phyloP scores from a whole-genome alignment of 192 early-diverging fungal genomes.

The Jimgerdemannia flammicorona region DNA sequence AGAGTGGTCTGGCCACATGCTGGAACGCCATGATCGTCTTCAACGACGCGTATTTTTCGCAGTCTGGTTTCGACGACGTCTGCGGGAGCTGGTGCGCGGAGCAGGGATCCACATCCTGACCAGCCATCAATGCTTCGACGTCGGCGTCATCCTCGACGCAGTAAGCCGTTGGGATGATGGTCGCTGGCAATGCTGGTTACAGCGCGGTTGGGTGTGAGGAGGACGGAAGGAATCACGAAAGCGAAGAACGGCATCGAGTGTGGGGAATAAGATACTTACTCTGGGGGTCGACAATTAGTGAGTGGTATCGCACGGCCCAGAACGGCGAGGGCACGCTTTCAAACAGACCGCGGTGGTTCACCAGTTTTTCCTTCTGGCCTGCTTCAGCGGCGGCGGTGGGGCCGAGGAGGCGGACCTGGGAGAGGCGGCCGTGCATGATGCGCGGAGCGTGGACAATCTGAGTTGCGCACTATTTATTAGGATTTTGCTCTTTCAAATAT shows the following conservation, averaged over 20 bases:
- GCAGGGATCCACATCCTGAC: neutral
- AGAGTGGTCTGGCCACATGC: conserved; percentile 67
- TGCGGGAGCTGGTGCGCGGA: neutral
- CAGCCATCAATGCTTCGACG: conserved; percentile 16
- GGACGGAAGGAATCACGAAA: neutral
- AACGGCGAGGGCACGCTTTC: conserved; percentile 59
- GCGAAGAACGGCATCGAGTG: neutral
- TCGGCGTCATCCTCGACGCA: conserved; percentile 41
- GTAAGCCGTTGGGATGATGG: conserved; percentile 62
- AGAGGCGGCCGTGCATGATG: conserved; percentile 83
- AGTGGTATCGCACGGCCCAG: conserved; percentile 87
- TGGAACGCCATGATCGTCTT: conserved; percentile 75
- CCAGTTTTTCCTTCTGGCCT: conserved; percentile 24
- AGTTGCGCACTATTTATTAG: neutral
- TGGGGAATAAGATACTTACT: conserved; percentile 16
- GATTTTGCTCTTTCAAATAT: too few relatives aligned
- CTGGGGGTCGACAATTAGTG: conserved; percentile 65
- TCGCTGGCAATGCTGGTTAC: conserved; percentile 50
- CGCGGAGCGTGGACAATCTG: conserved; percentile 59
- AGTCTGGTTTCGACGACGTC: neutral
- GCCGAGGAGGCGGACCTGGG: conserved; percentile 23
- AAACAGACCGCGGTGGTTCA: conserved; percentile 43
- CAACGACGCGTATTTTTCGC: neutral
- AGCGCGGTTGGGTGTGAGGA: neutral
- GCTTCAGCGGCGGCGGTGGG: conserved; percentile 12